A percentile compares a stretch with the other conserved stretches of the same genome.
Evolutionary conservation across 352 stramenopile genomes (phyloP).

Genomic region (Globisporangium paroecandrum): DNA sequence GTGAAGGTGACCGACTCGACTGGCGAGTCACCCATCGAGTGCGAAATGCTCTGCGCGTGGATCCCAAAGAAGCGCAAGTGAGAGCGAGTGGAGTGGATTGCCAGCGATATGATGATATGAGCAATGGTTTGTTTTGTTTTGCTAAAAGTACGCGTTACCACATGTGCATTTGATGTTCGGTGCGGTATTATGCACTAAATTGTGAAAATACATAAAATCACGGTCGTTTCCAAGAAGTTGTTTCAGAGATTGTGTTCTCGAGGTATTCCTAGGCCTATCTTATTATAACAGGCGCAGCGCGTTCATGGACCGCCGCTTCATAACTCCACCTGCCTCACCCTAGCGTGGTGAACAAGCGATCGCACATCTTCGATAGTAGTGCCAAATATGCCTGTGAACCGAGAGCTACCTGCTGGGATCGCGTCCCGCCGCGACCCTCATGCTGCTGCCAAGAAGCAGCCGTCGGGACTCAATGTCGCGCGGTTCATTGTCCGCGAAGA

Average conservation of each 20-base stretch:
- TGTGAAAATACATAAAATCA: too few species aligned
- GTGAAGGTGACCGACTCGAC: constrained; percentile 71
- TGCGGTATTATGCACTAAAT: too few species aligned
- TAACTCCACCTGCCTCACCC: neutral
- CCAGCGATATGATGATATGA: too few species aligned
- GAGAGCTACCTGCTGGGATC: constrained; percentile 48
- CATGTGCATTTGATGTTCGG: too few species aligned
- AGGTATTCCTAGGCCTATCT: too few species aligned
- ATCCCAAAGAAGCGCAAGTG: constrained; percentile 51
- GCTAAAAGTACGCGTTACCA: too few species aligned
- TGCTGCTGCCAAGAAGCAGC: constrained; percentile 34
- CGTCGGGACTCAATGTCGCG: constrained; percentile 58
- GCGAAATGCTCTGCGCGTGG: constrained; percentile 86
- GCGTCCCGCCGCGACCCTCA: constrained; percentile 28
- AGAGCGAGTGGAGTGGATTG: neutral
- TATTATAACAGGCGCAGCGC: neutral
- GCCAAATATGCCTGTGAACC: constrained; percentile 42
- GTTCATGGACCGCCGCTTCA: neutral
- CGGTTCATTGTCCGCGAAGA: constrained; percentile 77
- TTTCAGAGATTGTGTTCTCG: too few species aligned
- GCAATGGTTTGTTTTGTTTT: too few species aligned
- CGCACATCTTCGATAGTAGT: neutral
- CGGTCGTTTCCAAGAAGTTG: too few species aligned
- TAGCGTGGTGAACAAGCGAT: neutral
- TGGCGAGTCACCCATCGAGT: constrained; percentile 75